Conservation (phyloP, 169 alveolate genomes). For the Eimeria necatrix region DNA sequence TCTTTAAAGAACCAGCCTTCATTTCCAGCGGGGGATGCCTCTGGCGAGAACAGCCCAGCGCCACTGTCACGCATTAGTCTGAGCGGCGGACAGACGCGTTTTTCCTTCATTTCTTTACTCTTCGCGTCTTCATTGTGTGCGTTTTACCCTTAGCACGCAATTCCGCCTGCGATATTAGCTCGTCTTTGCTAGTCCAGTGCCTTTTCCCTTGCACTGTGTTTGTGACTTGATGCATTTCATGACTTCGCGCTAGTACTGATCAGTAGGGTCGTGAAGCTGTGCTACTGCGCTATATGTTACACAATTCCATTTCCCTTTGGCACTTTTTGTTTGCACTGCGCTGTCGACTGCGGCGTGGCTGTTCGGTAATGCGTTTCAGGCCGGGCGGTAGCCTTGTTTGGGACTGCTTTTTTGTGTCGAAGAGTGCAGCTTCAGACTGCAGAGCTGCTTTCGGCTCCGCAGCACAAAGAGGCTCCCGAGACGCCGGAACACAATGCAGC, state of each 20-base stretch:
- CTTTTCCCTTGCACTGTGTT: neutral
- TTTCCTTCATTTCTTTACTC: constrained; percentile 68
- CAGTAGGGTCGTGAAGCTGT: too few relatives aligned
- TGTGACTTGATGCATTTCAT: too few relatives aligned
- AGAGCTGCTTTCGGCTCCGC: neutral
- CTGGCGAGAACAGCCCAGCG: constrained; percentile 54
- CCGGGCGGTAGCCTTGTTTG: constrained; percentile 40
- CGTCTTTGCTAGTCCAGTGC: neutral
- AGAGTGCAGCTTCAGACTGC: neutral
- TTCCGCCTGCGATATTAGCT: neutral
- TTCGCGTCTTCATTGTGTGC: constrained; percentile 51
- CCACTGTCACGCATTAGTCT: constrained; percentile 25
- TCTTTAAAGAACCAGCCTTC: constrained; percentile 9
- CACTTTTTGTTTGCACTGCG: neutral
- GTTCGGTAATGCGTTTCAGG: neutral
- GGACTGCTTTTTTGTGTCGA: constrained; percentile 8
- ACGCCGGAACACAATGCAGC: neutral
- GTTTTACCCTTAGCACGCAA: neutral
- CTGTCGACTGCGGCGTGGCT: neutral
- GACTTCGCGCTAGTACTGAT: neutral
- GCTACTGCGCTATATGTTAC: too few relatives aligned
- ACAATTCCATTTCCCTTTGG: too few relatives aligned
- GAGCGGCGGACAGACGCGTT: constrained; percentile 79
- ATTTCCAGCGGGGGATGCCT: neutral
- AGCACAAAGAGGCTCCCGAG: neutral